Evolutionary conservation across 2,329 filamentous ascomycete genomes (phyloP), one percentile per base, ranked within the genome.

Genomic region (Ceratocystis destructans): DNA sequence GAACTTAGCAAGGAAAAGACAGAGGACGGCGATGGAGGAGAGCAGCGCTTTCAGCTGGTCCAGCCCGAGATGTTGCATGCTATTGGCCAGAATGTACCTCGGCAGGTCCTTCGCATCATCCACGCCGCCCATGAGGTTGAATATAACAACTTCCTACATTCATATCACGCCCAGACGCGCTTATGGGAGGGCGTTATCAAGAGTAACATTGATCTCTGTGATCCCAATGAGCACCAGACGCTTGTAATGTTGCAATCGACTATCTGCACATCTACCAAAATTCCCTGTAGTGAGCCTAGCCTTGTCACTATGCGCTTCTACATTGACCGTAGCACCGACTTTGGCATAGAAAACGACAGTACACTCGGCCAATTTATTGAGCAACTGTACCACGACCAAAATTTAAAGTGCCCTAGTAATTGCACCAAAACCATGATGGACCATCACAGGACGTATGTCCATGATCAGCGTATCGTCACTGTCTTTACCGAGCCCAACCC

Each of bases 121-220:
- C 91, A 94, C 73, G 94, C 94, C 25, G 92, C 96, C 12, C 92
- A 97, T 74, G 90, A 96, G 73, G 92, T 92, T 1, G 94, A 99
- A 74, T 96, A 97, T 71, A 92, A 99, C 74, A 96, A 94, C 75
- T 92, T 93, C 1, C 77, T 95, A 44, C 90, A 96, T 75, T 91
- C 92, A 71, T 99, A 97, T 73, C 85, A 91, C 74, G 96, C 90
- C 0, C 93, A 97, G 73, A 96, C 91, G 66, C 85, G 90, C 37
- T 92, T 96, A 71, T 99, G 94, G 94, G 94, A 99, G 73, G 89
- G 90, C 33, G 96, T 96, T 72, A 87, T 96, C 25, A 86, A 93
- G 63, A 90, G 90, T 15, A 95, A 94, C 70, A 79, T 88, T 41
- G 88, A 95, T 72, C 81, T 97, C 1, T 99, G 96, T 71, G 91